These are phyloP conservation scores for Starmerella scarabaei DNA, from an alignment of 805 yeast genomes.

Conservation along the genomic window DNA sequence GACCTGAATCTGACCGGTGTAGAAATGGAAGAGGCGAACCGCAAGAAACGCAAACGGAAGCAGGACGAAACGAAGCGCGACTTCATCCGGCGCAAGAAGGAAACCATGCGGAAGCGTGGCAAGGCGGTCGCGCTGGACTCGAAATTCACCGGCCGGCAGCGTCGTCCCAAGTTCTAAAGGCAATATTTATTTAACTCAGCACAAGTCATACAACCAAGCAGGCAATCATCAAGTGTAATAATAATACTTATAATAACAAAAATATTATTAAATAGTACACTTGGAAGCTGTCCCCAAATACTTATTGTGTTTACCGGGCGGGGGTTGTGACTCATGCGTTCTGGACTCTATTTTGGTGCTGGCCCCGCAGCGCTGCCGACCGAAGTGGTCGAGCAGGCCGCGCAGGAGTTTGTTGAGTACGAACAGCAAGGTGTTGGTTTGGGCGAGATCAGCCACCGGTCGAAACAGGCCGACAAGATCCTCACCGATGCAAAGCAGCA, in stretches of 20 bases:
- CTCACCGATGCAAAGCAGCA: conserved; percentile 64
- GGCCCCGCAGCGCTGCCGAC: conserved; percentile 94
- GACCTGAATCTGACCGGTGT: conserved; percentile 69
- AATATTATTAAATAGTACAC: neutral
- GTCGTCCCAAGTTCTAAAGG: conserved; percentile 48
- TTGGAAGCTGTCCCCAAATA: neutral
- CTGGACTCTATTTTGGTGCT: conserved; percentile 70
- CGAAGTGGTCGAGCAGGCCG: conserved; percentile 73
- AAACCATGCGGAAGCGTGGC: conserved; percentile 82
- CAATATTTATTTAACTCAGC: neutral
- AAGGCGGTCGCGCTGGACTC: conserved; percentile 78
- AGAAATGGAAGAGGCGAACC: conserved; percentile 45
- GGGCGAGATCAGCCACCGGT: conserved; percentile 95
- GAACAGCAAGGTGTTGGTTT: conserved; percentile 65
- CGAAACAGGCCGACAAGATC: conserved; percentile 63
- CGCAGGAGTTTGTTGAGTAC: conserved; percentile 64
- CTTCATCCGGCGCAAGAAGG: conserved; percentile 82
- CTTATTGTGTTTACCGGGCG: neutral
- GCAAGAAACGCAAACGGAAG: conserved; percentile 32
- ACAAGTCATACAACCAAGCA: too few species aligned
- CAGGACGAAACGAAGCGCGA: conserved; percentile 64
- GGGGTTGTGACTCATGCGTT: conserved; percentile 16
- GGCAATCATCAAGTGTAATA: too few species aligned
- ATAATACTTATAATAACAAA: neutral
- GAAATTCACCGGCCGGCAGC: conserved; percentile 77